Conservation (phyloP, 352 stramenopile species). For the Globisporangium nagaii region DNA sequence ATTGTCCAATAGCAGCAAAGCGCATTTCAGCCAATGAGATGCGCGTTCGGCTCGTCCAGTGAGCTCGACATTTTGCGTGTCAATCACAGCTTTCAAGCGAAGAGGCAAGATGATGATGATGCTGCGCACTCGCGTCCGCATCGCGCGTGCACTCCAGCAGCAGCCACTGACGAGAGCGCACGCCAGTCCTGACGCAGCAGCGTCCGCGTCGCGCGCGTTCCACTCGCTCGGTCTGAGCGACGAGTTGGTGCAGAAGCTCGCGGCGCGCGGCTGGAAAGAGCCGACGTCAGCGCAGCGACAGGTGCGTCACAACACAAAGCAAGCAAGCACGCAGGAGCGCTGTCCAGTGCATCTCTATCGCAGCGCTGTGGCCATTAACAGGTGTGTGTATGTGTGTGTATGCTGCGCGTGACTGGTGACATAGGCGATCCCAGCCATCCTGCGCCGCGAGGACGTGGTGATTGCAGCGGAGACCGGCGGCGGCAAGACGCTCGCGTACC, state of each 20-base stretch:
- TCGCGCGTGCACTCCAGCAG: neutral
- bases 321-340: neutral
- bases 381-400: neutral
- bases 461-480: constrained; percentile 93
- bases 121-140: neutral
- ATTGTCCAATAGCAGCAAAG: too few relatives aligned
- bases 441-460: constrained; percentile 76
- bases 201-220: constrained; percentile 22
- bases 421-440: constrained; percentile 49
- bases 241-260: constrained; percentile 28
- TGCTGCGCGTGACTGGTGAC: too few relatives aligned
- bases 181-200: neutral
- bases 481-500: constrained; percentile 95
- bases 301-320: constrained; percentile 2
- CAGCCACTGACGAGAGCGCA: neutral
- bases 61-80: neutral
- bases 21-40: too few relatives aligned
- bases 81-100: neutral
- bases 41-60: too few relatives aligned
- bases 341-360: neutral
- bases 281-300: constrained; percentile 51
- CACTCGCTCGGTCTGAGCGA: constrained; percentile 48
- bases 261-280: constrained; percentile 24
- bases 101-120: neutral
- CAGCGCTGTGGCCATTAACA: too few relatives aligned